These are phyloP conservation scores for Coleophoma eucalyptorum DNA, from an alignment of 2,329 filamentous ascomycete genomes.

Conservation along the genomic window DNA sequence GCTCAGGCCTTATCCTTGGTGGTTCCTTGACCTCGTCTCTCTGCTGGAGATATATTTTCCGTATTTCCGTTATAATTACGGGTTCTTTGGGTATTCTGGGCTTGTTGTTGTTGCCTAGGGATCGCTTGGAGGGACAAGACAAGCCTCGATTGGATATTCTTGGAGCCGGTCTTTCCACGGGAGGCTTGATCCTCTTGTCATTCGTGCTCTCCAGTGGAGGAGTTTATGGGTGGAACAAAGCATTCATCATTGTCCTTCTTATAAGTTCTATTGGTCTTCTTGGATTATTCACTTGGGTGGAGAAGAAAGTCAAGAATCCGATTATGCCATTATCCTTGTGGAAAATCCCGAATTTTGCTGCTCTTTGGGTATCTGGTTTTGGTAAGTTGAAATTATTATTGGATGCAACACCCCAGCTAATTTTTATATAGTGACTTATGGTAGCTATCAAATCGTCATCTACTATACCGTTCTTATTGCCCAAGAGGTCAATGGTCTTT, in stretches of 20 bases:
- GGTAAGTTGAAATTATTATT: constrained; percentile 17
- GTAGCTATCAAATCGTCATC: constrained; percentile 36
- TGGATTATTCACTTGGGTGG: constrained; percentile 32
- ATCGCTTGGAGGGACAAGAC: constrained; percentile 26
- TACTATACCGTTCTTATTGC: constrained; percentile 38
- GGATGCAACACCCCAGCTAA: neutral
- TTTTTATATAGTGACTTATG: constrained; percentile 29
- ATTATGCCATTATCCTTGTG: constrained; percentile 42
- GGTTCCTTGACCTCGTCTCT: constrained; percentile 34
- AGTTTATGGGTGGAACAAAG: constrained; percentile 39
- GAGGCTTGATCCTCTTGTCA: constrained; percentile 37
- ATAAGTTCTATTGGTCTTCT: constrained; percentile 33
- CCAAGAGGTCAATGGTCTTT: constrained; percentile 34
- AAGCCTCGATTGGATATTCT: constrained; percentile 35
- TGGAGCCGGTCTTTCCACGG: constrained; percentile 36
- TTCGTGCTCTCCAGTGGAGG: constrained; percentile 41
- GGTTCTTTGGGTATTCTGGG: constrained; percentile 27
- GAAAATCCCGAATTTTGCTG: constrained; percentile 41
- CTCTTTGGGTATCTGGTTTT: constrained; percentile 40
- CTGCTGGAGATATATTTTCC: constrained; percentile 35
- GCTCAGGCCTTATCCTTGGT: constrained; percentile 34
- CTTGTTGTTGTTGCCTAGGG: constrained; percentile 32
- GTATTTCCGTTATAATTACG: constrained; percentile 30
- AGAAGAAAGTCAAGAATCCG: constrained; percentile 39
- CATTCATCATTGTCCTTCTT: constrained; percentile 39